Evolutionary conservation across 2,329 filamentous ascomycete genomes (phyloP).

Genomic region (Neoascochyta sp.): DNA sequence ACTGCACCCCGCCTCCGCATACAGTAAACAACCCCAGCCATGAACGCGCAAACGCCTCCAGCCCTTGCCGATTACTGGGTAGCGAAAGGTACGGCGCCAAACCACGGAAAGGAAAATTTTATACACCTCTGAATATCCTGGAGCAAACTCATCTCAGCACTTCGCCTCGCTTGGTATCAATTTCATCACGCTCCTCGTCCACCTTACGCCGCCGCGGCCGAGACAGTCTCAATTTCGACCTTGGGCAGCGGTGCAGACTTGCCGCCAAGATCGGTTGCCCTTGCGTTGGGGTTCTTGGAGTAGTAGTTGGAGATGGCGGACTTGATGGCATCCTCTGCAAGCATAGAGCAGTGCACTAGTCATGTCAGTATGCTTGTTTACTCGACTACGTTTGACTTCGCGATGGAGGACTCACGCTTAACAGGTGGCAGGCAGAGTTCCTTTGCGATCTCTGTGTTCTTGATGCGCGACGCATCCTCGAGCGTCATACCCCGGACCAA

Average conservation of each 20-base stretch:
- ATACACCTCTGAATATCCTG: slow-evolving; percentile 1
- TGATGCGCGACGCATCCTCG: slow-evolving; percentile 86
- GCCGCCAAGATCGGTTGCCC: slow-evolving; percentile 71
- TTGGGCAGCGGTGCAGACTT: slow-evolving; percentile 66
- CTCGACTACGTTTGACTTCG: too few relatives aligned
- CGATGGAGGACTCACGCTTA: slow-evolving; percentile 60
- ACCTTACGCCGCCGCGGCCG: slow-evolving; percentile 34
- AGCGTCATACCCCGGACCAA: slow-evolving; percentile 93
- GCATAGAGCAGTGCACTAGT: slow-evolving; percentile 83
- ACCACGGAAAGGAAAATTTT: slow-evolving; percentile 5
- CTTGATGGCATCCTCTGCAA: slow-evolving; percentile 90
- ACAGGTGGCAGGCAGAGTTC: slow-evolving; percentile 87
- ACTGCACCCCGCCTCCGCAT: not conserved
- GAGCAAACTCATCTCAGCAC: not conserved
- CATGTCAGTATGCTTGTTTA: slow-evolving; percentile 1
- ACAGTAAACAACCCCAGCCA: slow-evolving; percentile 1
- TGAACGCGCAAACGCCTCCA: slow-evolving; percentile 3
- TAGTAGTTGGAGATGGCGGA: slow-evolving; percentile 88
- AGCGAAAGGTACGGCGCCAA: slow-evolving; percentile 4
- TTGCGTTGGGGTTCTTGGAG: slow-evolving; percentile 78
- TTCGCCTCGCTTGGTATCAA: slow-evolving; percentile 14
- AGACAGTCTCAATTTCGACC: slow-evolving; percentile 58
- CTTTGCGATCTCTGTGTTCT: slow-evolving; percentile 97
- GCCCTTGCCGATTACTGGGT: slow-evolving; percentile 1
- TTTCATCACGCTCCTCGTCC: slow-evolving; percentile 6